Base-by-base conservation (phyloP, 1,284 basidiomycete genomes). In the Xerocomus cyaneibrunnescens region DNA sequence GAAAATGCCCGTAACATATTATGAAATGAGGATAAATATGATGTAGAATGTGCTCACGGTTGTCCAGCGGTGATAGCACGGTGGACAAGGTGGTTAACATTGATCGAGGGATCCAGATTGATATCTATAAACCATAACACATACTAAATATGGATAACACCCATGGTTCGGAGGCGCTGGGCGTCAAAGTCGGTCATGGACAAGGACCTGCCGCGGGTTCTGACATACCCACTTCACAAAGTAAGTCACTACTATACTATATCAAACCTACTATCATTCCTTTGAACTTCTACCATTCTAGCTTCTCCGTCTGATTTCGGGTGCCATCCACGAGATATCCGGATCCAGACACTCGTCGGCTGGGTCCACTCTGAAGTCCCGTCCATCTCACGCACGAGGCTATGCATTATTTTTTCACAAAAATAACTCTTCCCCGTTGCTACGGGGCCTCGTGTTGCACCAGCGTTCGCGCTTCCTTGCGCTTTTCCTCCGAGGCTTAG, bases 101-200 rank as follows among this genome's bases (percentile, higher is more conserved):
- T 32, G 22, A 38, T 38, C 10, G 8, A 30, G 13, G 28, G 7
- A 12, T 12, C 13, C 8, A 3, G 13, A 6, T n/a, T 27, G 34
- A 32, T 6, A 9, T 37, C 16, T 17, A 8, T 19, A 28, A 38
- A 37, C 50, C 14, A 45, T 28, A 27, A 8, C 5, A 14, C 23
- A 45, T 52, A 25, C 51, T 35, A 46, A 17, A 52, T 52, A 32
- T 38, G 35, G 50, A 41, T 10, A 22, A 13, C 25, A 5, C 13
- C n/a, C 32, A 34, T n/a, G n/a, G n/a, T n/a, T n/a, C n/a, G n/a
- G 13, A 19, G 22, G 22, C 12, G 13, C 36, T 5, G 35, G 10
- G 17, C 10, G 17, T 19, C 17, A 21, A 34, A 17, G 14, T 34
- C 6, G 32, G n/a, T n/a, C n/a, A n/a, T n/a, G n/a, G n/a, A n/a